Base-by-base conservation (phyloP, 192 early-diverging fungal species). In the Umbelopsis vinacea region DNA sequence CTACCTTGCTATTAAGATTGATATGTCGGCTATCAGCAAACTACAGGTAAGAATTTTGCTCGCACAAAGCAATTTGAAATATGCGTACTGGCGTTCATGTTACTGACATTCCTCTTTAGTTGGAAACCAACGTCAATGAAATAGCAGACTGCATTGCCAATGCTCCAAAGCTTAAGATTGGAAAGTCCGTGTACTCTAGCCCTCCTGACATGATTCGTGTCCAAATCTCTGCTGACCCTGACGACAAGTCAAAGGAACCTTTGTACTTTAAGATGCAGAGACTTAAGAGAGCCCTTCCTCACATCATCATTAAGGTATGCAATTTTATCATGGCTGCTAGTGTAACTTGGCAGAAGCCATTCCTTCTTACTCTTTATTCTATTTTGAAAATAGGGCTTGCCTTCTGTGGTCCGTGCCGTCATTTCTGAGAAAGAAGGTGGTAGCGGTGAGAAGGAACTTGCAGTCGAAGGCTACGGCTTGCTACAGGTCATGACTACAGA, bases 401-500 rank as follows among this genome's bases (percentile, higher is more conserved):
- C 91, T 19, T 84, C 88, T 17, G 94, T 96, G 0, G 88, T 85
- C 10, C 90, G 96, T 66, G 93, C 97, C 4, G 94, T 97, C 24
- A 96, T 99, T 45, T 90, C 86, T 69, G 88, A 93, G 53, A 83
- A 83, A 43, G 79, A 87, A 52, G 81, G 79, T 19, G 75, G 81
- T 19, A 83, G 76, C 24, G 83, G 84, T 52, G 81, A 83, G 53
- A 88, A 89, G 68, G 85, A 92, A 24, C 83, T 99, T 50, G 81
- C 92, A 52, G 93, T 96, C 11, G 97, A 98, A 85, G 98, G 98
- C n/a, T 90, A 94, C 75, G 94, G 95, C 38, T 83, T 99, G 68
- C 88, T 85, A 50, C 89, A 97, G 46, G 89, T 97, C 14, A 99
- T 99, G 97, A 96, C 89, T 37, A 95, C 92, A 29, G 95, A 98